Conservation (phyloP, 768 basidiomycete species). For the Hypsizygus marmoreus region DNA sequence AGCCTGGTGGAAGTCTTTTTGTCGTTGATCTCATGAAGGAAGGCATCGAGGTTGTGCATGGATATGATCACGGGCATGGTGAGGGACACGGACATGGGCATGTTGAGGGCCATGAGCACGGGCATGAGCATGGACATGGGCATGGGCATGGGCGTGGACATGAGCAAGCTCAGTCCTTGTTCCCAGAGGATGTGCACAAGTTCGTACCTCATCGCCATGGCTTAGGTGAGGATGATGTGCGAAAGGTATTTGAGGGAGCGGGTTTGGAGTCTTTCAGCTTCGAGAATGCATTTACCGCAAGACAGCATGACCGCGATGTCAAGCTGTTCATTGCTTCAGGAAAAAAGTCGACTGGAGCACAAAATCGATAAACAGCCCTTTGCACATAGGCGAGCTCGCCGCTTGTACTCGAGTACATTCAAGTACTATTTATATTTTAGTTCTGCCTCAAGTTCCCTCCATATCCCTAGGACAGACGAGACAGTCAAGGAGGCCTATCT, state of each 20-base stretch:
- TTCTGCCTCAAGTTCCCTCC: too few relatives aligned
- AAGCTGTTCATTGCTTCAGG: conserved; percentile 63
- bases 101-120: conserved; percentile 4
- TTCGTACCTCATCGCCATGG: conserved; percentile 59
- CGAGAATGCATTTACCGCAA: conserved; percentile 31
- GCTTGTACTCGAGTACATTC: too few relatives aligned
- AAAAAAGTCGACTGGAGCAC: conserved; percentile 28
- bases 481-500: too few relatives aligned
- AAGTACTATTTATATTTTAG: too few relatives aligned
- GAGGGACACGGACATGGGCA: neutral
- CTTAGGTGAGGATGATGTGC: conserved; percentile 51
- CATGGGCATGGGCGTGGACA: conserved; percentile 7
- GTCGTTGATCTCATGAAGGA: conserved; percentile 48
- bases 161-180: conserved; percentile 15
- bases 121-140: conserved; percentile 6
- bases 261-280: conserved; percentile 51
- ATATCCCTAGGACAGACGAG: too few relatives aligned
- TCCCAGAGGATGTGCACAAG: conserved; percentile 37
- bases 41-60: conserved; percentile 5
- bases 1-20: conserved; percentile 60
- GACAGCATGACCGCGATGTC: conserved; percentile 31
- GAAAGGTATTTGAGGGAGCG: conserved; percentile 50
- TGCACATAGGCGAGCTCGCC: too few relatives aligned
- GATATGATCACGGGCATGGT: conserved; percentile 2
- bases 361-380: neutral